A percentile compares a stretch with the other conserved stretches of the same genome.
Conservation (phyloP, 345 rosid species). For the Hypericum perforatum region DNA sequence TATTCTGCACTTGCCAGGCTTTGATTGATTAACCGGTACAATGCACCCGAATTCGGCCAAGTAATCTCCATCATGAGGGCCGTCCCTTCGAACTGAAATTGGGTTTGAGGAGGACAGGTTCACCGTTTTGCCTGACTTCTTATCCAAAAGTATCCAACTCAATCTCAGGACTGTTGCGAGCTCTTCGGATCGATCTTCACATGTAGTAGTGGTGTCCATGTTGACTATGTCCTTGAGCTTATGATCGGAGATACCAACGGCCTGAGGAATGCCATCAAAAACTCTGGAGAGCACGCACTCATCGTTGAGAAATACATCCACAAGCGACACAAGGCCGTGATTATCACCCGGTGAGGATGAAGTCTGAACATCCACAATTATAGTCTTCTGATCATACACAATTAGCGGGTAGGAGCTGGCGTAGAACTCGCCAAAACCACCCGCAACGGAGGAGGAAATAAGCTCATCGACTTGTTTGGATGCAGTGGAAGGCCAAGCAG, state of each 20-base stretch:
- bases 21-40: conserved; percentile 15
- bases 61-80: conserved; percentile 15
- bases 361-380: not conserved
- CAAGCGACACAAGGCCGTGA: conserved; percentile 20
- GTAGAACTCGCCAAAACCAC: conserved; percentile 25
- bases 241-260: conserved; percentile 1
- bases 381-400: conserved; percentile 1
- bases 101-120: conserved; percentile 30
- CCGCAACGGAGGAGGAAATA: not conserved
- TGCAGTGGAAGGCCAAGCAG: conserved; percentile 34
- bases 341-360: conserved; percentile 1
- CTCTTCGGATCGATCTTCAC: conserved; percentile 2
- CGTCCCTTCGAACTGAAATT: conserved; percentile 12
- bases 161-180: conserved; percentile 13
- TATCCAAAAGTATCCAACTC: conserved; percentile 33
- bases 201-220: not conserved
- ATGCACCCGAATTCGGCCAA: conserved; percentile 23
- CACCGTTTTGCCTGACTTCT: conserved; percentile 25
- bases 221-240: not conserved
- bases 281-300: conserved; percentile 22
- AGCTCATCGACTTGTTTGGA: conserved; percentile 10
- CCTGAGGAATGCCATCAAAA: conserved; percentile 13
- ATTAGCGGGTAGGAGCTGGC: conserved; percentile 24
- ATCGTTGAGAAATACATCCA: conserved; percentile 22
- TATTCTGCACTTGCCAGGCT: conserved; percentile 19